phyloP scores from a whole-genome alignment of 768 basidiomycete species.

The Agaricus sinodeliciosus region DNA sequence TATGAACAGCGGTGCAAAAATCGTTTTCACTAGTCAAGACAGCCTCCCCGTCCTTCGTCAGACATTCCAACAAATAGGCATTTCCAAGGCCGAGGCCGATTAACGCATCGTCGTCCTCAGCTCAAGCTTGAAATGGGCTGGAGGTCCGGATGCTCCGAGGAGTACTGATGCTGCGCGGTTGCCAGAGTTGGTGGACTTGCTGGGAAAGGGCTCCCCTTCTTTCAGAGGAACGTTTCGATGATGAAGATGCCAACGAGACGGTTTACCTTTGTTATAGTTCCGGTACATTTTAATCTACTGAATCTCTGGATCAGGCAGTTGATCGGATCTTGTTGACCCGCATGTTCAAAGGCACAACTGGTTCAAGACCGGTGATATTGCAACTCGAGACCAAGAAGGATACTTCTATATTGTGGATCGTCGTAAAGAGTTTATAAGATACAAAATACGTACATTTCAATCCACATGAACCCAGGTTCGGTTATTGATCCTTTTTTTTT shows the following conservation, averaged over 20 bases:
- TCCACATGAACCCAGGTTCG: background rate
- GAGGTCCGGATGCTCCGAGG: slow-evolving; percentile 24
- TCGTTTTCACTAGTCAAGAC: slow-evolving; percentile 59
- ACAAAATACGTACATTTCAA: slow-evolving; percentile 39
- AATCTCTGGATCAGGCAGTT: background rate
- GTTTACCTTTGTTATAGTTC: slow-evolving; percentile 58
- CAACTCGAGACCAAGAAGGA: slow-evolving; percentile 57
- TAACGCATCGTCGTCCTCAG: slow-evolving; percentile 53
- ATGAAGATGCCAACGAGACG: slow-evolving; percentile 48
- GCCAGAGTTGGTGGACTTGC: slow-evolving; percentile 39
- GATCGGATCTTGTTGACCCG: background rate
- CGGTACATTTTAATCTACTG: slow-evolving; percentile 10
- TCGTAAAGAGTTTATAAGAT: slow-evolving; percentile 70
- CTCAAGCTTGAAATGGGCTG: slow-evolving; percentile 40
- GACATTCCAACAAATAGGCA: slow-evolving; percentile 47
- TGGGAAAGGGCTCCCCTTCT: slow-evolving; percentile 41
- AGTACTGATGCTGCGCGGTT: slow-evolving; percentile 24
- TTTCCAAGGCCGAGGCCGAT: slow-evolving; percentile 39
- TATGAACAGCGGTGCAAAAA: slow-evolving; percentile 52
- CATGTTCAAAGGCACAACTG: slow-evolving; percentile 54
- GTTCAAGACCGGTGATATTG: slow-evolving; percentile 90
- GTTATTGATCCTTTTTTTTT: background rate
- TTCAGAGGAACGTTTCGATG: slow-evolving; percentile 51
- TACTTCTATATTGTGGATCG: slow-evolving; percentile 73
- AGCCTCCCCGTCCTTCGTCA: slow-evolving; percentile 47